Percentiles rank a stretch among this genome's conserved stretches.
These are phyloP conservation scores for Cutaneotrichosporon cyanovorans DNA, from an alignment of 1,284 basidiomycete species.

Conservation along the genomic window DNA sequence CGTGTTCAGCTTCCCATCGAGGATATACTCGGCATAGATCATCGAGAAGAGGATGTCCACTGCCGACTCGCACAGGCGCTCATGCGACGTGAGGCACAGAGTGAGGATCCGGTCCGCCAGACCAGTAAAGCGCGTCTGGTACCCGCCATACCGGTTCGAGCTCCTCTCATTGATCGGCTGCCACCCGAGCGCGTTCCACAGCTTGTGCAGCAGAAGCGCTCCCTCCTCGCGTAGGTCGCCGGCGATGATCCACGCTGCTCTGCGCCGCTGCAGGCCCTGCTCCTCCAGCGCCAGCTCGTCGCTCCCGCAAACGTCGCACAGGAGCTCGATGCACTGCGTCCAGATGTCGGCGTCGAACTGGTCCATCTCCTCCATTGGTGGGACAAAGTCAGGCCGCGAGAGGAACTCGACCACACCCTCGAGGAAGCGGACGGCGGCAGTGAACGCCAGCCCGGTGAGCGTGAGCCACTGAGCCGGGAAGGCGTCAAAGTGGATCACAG, in stretches of 20 bases:
- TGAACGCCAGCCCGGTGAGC: conserved; percentile 81
- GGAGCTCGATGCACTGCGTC: conserved; percentile 71
- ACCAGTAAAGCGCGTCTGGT: conserved; percentile 73
- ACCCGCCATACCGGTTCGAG: conserved; percentile 38
- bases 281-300: conserved; percentile 90
- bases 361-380: conserved; percentile 56
- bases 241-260: conserved; percentile 89
- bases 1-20: conserved; percentile 68
- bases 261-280: conserved; percentile 60
- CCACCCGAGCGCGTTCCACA: conserved; percentile 85
- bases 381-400: conserved; percentile 68
- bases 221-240: conserved; percentile 92
- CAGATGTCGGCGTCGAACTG: conserved; percentile 73
- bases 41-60: conserved; percentile 91
- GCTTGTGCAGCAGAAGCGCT: conserved; percentile 66
- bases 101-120: conserved; percentile 86
- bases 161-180: conserved; percentile 36
- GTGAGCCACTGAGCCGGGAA: conserved; percentile 91
- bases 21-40: conserved; percentile 87
- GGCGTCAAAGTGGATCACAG: conserved; percentile 78
- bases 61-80: conserved; percentile 79
- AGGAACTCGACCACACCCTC: conserved; percentile 71
- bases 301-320: conserved; percentile 77
- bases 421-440: conserved; percentile 79
- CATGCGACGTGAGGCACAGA: conserved; percentile 89